Evolutionary conservation across 225 moss, liverwort and hornwort species (phyloP).

Genomic region (Pseudisothecium myosuroides): DNA sequence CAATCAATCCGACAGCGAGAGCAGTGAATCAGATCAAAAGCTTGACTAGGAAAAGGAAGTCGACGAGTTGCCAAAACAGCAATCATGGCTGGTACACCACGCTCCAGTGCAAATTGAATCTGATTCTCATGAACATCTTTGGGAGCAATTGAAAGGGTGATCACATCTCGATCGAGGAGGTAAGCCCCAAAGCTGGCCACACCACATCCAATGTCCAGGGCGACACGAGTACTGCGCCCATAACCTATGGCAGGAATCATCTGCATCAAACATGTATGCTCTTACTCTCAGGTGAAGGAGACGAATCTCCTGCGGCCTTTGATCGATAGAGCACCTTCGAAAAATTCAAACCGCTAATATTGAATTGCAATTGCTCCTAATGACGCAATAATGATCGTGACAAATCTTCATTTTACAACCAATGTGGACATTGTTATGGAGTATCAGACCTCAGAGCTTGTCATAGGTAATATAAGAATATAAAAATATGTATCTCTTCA

Average conservation of each 20-base stretch:
- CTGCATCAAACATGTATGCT: background rate
- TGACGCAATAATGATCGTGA: background rate
- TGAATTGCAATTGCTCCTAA: background rate
- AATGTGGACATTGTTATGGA: background rate
- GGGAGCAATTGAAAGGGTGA: background rate
- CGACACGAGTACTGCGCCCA: background rate
- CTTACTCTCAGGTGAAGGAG: background rate
- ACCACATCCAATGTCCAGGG: conserved; percentile 2
- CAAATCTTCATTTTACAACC: background rate
- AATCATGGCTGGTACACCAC: conserved; percentile 57
- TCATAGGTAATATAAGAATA: no score
- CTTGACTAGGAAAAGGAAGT: conserved; percentile 45
- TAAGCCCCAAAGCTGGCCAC: conserved; percentile 5
- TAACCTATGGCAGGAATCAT: background rate
- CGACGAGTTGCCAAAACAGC: conserved; percentile 39
- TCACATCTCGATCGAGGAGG: background rate
- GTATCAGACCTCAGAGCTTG: background rate
- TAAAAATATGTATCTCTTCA: no score
- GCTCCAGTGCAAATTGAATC: conserved; percentile 55
- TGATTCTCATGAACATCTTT: conserved; percentile 17
- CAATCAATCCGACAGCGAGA: conserved; percentile 40
- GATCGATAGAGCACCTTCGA: background rate
- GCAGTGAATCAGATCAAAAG: conserved; percentile 58
- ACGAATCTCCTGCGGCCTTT: background rate
- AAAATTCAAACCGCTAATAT: background rate